Evolutionary conservation across 2,329 filamentous ascomycete genomes (phyloP), one percentile per base, ranked within the genome.

Genomic region (Ascochyta koolunga): DNA sequence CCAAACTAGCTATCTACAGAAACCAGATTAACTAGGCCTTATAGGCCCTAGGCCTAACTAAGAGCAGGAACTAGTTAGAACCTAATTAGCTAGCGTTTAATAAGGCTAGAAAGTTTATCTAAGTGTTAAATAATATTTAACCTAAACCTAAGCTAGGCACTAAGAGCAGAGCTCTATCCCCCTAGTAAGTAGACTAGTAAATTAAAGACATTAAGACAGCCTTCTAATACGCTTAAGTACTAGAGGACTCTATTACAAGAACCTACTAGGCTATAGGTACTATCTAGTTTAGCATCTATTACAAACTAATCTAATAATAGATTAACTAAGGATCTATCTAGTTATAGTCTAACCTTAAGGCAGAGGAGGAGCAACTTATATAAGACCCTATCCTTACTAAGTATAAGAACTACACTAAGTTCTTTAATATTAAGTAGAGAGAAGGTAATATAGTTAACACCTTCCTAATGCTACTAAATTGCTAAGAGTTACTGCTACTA

Each of bases 121-220:
- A n/a, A n/a, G n/a, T n/a, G n/a, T n/a, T n/a, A n/a, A 47, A 47
- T 21, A 47, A 39, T 8, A 25, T 49, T 18, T 33, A 49, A n/a
- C 29, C 16, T 32, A 41, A 49, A 25, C 37, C 21, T 31, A 49
- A 40, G 21, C 33, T 49, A 33, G 18, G 36, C 11, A 40, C 32
- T 33, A n/a, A 48, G 7, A 21, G 18, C 19, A 48, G 2, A 11
- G 8, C 25, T 32, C 25, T 48, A 39, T 32, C 24, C 27, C n/a
- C 10, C 24, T 41, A 49, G 37, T 40, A 49, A 21, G 45, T 49
- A 10, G n/a, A 49, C 33, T 33, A 49, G 36, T 49, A 40, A 29
- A 18, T 32, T 32, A 49, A 49, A 31, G 27, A 48, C 39, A 48
- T 49, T 25, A 27, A 49, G n/a, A 48, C 16, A 40, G 36, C n/a